A percentile compares a stretch with the other conserved stretches of the same genome.
These are phyloP conservation scores for Fremontodendron californicum DNA, from an alignment of 345 rosid genomes.

Conservation along the genomic window DNA sequence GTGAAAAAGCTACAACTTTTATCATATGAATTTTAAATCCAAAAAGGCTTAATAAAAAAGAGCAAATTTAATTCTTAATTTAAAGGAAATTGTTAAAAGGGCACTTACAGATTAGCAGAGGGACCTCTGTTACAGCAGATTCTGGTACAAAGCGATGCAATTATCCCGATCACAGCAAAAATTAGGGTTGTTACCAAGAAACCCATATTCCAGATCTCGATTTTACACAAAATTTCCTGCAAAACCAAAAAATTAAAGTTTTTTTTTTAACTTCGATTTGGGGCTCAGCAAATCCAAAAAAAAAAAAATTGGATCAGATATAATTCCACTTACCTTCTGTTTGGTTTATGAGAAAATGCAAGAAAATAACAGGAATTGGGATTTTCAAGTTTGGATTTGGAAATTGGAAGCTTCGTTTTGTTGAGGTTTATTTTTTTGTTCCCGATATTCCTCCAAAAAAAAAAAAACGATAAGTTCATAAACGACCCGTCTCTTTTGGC, in stretches of 20 bases:
- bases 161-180: conserved; percentile 71
- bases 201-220: conserved; percentile 61
- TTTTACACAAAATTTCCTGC: conserved; percentile 21
- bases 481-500: neutral
- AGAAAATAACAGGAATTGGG: neutral
- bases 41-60: neutral
- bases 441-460: neutral
- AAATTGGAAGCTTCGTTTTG: neutral
- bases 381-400: neutral
- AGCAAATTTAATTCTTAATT: neutral
- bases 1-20: neutral
- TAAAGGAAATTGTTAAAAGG: neutral
- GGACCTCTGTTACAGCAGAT: conserved; percentile 92
- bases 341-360: neutral
- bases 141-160: conserved; percentile 70
- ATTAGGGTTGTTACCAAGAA: conserved; percentile 78
- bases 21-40: neutral
- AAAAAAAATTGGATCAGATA: neutral
- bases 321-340: neutral
- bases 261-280: neutral
- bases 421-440: neutral
- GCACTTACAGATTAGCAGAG: conserved; percentile 75
- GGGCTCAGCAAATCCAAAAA: neutral
- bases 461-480: neutral
- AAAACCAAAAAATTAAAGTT: neutral